Conservation (phyloP, 352 stramenopile species). For the Pythium biforme region DNA sequence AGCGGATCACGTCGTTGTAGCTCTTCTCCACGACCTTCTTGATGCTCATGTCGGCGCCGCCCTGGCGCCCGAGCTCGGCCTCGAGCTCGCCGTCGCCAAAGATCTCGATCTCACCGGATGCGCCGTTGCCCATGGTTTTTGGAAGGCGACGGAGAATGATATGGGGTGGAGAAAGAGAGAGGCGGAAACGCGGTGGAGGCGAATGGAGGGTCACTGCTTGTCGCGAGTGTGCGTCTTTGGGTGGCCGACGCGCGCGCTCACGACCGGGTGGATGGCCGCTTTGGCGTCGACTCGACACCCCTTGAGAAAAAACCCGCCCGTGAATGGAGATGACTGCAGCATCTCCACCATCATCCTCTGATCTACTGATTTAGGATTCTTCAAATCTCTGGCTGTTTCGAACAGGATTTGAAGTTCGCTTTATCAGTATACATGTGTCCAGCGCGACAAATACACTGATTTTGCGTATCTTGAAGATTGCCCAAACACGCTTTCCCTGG, state of each 20-base stretch:
- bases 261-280: too few relatives aligned
- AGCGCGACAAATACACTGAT: constrained; percentile 1
- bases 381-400: too few relatives aligned
- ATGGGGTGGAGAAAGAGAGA: not conserved
- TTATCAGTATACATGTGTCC: not conserved
- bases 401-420: constrained; percentile 4
- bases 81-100: constrained; percentile 81
- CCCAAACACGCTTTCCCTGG: too few relatives aligned
- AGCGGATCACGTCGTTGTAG: constrained; percentile 75
- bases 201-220: too few relatives aligned
- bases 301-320: too few relatives aligned
- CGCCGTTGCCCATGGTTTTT: constrained; percentile 65
- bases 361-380: constrained; percentile 17
- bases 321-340: not conserved
- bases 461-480: constrained; percentile 19
- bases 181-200: not conserved
- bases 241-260: too few relatives aligned
- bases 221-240: too few relatives aligned
- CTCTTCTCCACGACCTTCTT: constrained; percentile 72
- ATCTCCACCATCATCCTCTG: not conserved
- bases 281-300: not conserved
- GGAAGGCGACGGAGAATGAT: not conserved
- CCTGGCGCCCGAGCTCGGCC: constrained; percentile 59
- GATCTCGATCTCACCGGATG: constrained; percentile 76
- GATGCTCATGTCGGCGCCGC: constrained; percentile 69